phyloP scores from a whole-genome alignment of 768 basidiomycete genomes.

The Leccinum boreale region DNA sequence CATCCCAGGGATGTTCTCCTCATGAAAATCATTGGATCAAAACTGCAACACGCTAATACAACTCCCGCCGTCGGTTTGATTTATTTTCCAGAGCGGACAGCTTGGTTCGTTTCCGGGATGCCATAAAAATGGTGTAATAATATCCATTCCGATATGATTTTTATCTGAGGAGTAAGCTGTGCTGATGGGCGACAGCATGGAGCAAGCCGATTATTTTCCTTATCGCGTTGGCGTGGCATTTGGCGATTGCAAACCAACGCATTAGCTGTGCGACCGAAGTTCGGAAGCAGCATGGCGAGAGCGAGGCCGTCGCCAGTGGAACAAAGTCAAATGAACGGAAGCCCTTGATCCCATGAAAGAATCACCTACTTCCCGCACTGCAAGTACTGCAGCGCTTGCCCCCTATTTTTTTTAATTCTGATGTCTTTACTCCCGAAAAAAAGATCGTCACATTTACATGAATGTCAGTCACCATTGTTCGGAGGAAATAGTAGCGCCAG shows the following conservation, averaged over 20 bases:
- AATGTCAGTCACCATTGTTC: background rate
- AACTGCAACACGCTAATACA: background rate
- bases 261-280: background rate
- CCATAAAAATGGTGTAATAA: background rate
- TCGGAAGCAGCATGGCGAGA: background rate
- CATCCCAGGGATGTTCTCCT: background rate
- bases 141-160: background rate
- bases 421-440: background rate
- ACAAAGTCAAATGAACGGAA: background rate
- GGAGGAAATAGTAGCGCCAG: background rate
- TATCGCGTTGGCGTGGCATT: background rate
- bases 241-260: background rate
- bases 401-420: background rate
- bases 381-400: background rate
- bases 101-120: conserved; percentile 7
- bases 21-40: conserved; percentile 5
- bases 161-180: conserved; percentile 6
- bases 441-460: background rate
- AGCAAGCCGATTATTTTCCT: background rate
- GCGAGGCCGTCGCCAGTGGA: background rate
- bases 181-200: conserved; percentile 11
- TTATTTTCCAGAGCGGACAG: background rate
- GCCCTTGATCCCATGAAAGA: background rate
- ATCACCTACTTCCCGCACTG: background rate
- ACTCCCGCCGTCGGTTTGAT: background rate